Conservation (phyloP, 345 rosid species). For the Pugionium dolabratum region DNA sequence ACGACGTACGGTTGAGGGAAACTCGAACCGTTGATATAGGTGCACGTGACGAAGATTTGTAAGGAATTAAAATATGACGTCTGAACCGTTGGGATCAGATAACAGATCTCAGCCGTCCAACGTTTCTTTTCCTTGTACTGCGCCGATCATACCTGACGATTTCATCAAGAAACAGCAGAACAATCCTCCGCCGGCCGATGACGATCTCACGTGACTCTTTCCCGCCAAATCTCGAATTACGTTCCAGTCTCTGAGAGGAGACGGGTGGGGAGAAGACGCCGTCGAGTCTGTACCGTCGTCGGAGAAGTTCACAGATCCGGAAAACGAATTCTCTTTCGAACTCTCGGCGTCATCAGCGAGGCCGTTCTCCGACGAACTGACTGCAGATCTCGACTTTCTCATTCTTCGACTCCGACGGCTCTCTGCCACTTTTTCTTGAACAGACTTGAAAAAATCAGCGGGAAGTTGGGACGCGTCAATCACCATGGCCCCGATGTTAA, state of each 20-base stretch:
- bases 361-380: constrained; percentile 27
- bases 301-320: constrained; percentile 47
- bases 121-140: constrained; percentile 10
- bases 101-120: constrained; percentile 41
- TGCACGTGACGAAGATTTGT: constrained; percentile 17
- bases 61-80: neutral
- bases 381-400: constrained; percentile 37
- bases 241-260: constrained; percentile 71
- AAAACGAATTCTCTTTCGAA: constrained; percentile 37
- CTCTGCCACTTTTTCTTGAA: constrained; percentile 23
- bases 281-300: constrained; percentile 68
- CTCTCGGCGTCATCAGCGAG: constrained; percentile 27
- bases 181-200: constrained; percentile 61
- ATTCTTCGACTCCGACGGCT: constrained; percentile 29
- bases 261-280: constrained; percentile 64
- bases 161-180: constrained; percentile 59
- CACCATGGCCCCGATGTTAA: constrained; percentile 64
- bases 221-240: constrained; percentile 51
- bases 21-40: constrained; percentile 14
- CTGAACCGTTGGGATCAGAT: constrained; percentile 18
- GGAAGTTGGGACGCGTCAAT: constrained; percentile 52
- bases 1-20: neutral
- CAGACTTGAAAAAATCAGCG: constrained; percentile 35
- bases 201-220: constrained; percentile 48
- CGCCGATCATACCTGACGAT: constrained; percentile 36